These are phyloP conservation scores for Groenewaldozyma auringiensis DNA, from an alignment of 1,139 yeast species.

Conservation along the genomic window DNA sequence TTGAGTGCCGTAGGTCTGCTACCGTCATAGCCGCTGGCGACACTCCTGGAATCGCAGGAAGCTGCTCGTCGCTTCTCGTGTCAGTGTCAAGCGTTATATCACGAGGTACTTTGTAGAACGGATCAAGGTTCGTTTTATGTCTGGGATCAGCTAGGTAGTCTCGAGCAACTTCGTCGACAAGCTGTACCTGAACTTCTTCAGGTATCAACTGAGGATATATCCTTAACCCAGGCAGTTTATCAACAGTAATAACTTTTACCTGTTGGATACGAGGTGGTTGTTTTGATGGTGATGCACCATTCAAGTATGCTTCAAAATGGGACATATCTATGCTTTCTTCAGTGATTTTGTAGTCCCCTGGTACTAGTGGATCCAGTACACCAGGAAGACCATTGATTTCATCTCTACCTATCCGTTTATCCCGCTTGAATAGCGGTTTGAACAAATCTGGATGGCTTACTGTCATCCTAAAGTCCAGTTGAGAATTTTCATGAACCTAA, in stretches of 20 bases:
- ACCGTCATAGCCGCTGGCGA: slow-evolving; percentile 10
- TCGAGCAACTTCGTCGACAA: slow-evolving; percentile 25
- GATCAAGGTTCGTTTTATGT: slow-evolving; percentile 34
- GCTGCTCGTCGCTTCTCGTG: neutral
- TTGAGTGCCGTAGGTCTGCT: slow-evolving; percentile 19
- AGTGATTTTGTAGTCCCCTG: neutral
- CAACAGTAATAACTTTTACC: slow-evolving; percentile 11
- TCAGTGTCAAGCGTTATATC: slow-evolving; percentile 18
- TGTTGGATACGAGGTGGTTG: no score
- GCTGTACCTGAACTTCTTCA: slow-evolving; percentile 23
- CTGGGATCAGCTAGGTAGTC: slow-evolving; percentile 27
- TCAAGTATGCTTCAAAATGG: neutral
- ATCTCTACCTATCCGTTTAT: slow-evolving; percentile 18
- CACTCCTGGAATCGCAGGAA: neutral
- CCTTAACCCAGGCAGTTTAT: slow-evolving; percentile 32
- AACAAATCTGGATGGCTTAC: no score
- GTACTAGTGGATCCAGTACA: slow-evolving; percentile 5
- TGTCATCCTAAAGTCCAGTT: no score
- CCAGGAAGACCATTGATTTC: slow-evolving; percentile 10
- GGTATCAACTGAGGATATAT: slow-evolving; percentile 26
- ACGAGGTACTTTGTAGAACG: slow-evolving; percentile 25
- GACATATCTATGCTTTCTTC: neutral
- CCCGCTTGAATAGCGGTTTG: slow-evolving; percentile 32
- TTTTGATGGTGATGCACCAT: neutral
- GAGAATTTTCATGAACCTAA: no score